These are phyloP conservation scores for Quercus dentata DNA, from an alignment of 306 rosid species.

Conservation along the genomic window DNA sequence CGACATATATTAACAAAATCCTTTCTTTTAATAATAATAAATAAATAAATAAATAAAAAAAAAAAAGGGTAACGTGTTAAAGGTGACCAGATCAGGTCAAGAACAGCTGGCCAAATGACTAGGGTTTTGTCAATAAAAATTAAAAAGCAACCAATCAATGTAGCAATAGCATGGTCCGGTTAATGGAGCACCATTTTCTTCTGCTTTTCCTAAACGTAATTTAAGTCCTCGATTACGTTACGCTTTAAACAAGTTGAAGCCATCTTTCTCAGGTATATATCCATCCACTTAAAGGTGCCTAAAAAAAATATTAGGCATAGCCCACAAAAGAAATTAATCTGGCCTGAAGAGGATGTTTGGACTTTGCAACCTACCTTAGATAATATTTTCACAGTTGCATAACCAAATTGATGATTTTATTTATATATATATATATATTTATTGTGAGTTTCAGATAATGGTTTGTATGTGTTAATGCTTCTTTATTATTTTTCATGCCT, in stretches of 20 bases:
- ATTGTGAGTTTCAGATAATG: too few relatives aligned
- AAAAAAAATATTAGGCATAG: not conserved
- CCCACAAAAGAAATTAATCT: not conserved
- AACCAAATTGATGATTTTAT: not conserved
- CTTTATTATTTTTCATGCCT: too few relatives aligned
- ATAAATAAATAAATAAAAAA: too few relatives aligned
- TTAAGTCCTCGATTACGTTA: not conserved
- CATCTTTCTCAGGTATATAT: not conserved
- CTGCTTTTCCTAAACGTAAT: not conserved
- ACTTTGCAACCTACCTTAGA: not conserved
- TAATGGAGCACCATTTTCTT: not conserved
- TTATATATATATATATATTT: not conserved
- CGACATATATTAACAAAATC: too few relatives aligned
- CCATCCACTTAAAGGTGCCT: not conserved
- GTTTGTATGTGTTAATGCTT: too few relatives aligned
- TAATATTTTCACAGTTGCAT: not conserved
- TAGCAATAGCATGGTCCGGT: too few relatives aligned
- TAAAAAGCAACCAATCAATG: not conserved
- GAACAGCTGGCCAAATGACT: too few relatives aligned
- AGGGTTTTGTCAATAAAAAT: not conserved
- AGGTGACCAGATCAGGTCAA: too few relatives aligned
- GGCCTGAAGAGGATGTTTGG: not conserved
- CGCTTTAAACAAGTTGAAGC: not conserved
- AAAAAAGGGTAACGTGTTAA: too few relatives aligned
- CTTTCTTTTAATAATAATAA: too few relatives aligned